These are phyloP conservation scores for Lathyrus sativus DNA, from an alignment of 306 rosid genomes.

Conservation along the genomic window DNA sequence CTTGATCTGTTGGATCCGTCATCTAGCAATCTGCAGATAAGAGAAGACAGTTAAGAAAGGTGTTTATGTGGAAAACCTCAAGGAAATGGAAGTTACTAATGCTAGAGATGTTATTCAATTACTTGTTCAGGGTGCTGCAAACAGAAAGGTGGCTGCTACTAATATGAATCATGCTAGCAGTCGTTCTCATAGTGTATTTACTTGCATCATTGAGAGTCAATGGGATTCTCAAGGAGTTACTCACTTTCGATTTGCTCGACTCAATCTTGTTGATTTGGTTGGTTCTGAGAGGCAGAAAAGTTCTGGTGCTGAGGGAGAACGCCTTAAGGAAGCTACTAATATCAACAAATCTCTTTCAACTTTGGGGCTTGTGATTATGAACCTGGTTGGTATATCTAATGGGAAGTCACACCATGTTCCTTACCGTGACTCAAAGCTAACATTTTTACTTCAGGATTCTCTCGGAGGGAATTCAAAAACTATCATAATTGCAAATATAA, in stretches of 20 bases:
- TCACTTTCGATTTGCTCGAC: constrained; percentile 92
- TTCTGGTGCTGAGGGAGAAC: constrained; percentile 99
- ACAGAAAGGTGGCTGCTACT: constrained; percentile 96
- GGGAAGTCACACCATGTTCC: no score
- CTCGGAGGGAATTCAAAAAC: no score
- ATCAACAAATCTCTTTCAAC: no score
- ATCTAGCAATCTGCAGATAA: no score
- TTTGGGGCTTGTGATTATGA: no score
- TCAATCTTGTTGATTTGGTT: constrained; percentile 96
- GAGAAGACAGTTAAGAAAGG: constrained; percentile 98
- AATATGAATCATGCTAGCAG: constrained; percentile 98
- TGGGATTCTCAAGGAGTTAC: constrained; percentile 97
- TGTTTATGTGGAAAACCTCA: constrained; percentile 87
- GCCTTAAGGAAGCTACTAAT: no score
- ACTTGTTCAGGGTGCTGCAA: constrained; percentile 88
- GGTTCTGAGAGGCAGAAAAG: constrained; percentile 99
- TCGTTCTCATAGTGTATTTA: constrained; percentile 97
- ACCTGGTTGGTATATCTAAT: no score
- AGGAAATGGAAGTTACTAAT: constrained; percentile 83
- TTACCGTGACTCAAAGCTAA: no score
- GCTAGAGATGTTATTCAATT: constrained; percentile 94
- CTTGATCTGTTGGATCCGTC: constrained; percentile 67
- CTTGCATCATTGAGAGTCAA: constrained; percentile 92
- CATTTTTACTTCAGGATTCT: no score
- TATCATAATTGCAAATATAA: no score